A percentile compares a stretch with the other conserved stretches of the same genome.
Evolutionary conservation across 1,284 basidiomycete species (phyloP).

Genomic region (Schizophyllum commune): DNA sequence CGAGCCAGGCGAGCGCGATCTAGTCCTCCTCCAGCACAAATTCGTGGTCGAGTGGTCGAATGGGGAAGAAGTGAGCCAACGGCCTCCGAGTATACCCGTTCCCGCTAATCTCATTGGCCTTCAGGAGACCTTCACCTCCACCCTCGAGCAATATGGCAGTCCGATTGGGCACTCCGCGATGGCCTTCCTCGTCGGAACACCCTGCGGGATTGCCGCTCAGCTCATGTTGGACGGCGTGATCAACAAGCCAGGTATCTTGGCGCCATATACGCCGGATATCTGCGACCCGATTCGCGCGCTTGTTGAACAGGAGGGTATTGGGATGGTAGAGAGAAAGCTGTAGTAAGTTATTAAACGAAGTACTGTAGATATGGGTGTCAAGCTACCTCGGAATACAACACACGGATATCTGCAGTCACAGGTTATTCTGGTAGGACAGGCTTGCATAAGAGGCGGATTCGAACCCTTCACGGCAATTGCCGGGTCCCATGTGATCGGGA

Average conservation of each 20-base stretch:
- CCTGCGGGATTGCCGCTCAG: conserved; percentile 90
- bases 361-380: too few species aligned
- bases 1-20: conserved; percentile 85
- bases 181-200: conserved; percentile 87
- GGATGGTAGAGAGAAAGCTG: conserved; percentile 67
- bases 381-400: too few species aligned
- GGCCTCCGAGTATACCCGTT: too few species aligned
- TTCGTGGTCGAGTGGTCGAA: conserved; percentile 85
- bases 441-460: too few species aligned
- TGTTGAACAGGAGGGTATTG: conserved; percentile 80
- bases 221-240: conserved; percentile 76
- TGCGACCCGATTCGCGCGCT: conserved; percentile 75
- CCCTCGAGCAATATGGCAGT: conserved; percentile 87
- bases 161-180: conserved; percentile 87
- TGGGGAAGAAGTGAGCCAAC: conserved; percentile 39
- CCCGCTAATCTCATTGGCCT: too few species aligned
- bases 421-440: too few species aligned
- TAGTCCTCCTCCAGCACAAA: conserved; percentile 98
- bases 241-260: conserved; percentile 75
- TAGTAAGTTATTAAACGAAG: too few species aligned
- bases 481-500: too few species aligned
- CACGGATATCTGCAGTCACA: too few species aligned
- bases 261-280: conserved; percentile 84
- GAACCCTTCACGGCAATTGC: too few species aligned
- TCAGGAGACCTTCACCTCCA: conserved; percentile 81